phyloP scores from a whole-genome alignment of 1,284 basidiomycete genomes.

The Ustilago loliicola region DNA sequence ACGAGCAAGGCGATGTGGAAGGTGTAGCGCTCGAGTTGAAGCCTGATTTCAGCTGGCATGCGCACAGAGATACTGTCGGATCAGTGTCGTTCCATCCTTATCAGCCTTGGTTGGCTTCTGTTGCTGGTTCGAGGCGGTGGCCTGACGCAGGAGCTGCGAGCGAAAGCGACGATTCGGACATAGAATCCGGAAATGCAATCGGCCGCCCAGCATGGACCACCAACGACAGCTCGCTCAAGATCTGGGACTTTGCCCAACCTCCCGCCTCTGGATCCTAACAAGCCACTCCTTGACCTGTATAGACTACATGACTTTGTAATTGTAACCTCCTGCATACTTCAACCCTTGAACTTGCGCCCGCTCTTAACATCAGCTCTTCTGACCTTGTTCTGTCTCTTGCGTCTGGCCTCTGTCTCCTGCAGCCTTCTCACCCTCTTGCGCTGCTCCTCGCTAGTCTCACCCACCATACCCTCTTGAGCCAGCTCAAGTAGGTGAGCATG shows the following conservation, averaged over 20 bases:
- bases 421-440: constrained; percentile 26
- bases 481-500: constrained; percentile 48
- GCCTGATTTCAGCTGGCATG: constrained; percentile 47
- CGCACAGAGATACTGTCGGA: constrained; percentile 49
- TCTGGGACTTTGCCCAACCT: constrained; percentile 42
- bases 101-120: constrained; percentile 39
- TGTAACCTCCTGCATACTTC: not conserved
- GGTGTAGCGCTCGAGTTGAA: constrained; percentile 14
- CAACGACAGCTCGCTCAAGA: constrained; percentile 31
- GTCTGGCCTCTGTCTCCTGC: constrained; percentile 43
- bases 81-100: constrained; percentile 50
- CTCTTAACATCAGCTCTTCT: constrained; percentile 51
- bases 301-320: not conserved
- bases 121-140: constrained; percentile 48
- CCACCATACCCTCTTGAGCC: constrained; percentile 34
- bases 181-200: constrained; percentile 3
- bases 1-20: constrained; percentile 3
- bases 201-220: constrained; percentile 31
- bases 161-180: constrained; percentile 13
- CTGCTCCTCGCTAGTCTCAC: constrained; percentile 49
- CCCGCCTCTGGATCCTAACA: not conserved
- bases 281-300: not conserved
- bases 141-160: not conserved
- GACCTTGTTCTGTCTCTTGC: constrained; percentile 54
- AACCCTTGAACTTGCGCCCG: constrained; percentile 49